These are phyloP conservation scores for Fusarium bactridioides DNA, from an alignment of 2,329 filamentous ascomycete species.

Conservation along the genomic window DNA sequence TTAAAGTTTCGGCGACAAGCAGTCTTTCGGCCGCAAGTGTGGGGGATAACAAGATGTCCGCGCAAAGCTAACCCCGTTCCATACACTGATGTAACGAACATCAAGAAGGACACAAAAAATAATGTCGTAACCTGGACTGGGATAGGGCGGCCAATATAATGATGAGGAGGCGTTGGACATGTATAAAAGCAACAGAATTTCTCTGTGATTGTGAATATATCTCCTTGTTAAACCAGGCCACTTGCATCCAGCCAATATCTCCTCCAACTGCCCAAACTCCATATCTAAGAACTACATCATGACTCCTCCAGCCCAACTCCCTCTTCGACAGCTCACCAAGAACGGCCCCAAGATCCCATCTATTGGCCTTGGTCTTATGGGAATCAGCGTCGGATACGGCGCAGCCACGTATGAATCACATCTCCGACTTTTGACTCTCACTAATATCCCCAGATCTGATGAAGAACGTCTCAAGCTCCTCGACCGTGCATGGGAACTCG, in stretches of 20 bases:
- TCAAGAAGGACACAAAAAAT: neutral
- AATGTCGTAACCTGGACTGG: neutral
- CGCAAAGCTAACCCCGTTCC: neutral
- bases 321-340: slow-evolving; percentile 52
- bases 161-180: neutral
- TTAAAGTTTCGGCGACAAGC: slow-evolving; percentile 20
- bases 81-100: neutral
- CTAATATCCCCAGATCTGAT: slow-evolving; percentile 51
- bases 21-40: slow-evolving; percentile 7
- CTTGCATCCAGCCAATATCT: neutral
- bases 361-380: slow-evolving; percentile 64
- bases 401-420: slow-evolving; percentile 27
- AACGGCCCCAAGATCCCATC: slow-evolving; percentile 59
- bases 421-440: neutral
- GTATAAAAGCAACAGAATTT: slow-evolving; percentile 7
- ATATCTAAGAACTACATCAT: slow-evolving; percentile 13
- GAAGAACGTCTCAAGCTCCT: slow-evolving; percentile 59
- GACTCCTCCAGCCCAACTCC: slow-evolving; percentile 28
- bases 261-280: neutral
- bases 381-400: slow-evolving; percentile 51
- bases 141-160: neutral
- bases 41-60: neutral
- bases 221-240: neutral
- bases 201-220: neutral
- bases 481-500: slow-evolving; percentile 58